Base-by-base conservation (phyloP, 2,329 filamentous ascomycete species). In the Rhinocladiella mackenziei region DNA sequence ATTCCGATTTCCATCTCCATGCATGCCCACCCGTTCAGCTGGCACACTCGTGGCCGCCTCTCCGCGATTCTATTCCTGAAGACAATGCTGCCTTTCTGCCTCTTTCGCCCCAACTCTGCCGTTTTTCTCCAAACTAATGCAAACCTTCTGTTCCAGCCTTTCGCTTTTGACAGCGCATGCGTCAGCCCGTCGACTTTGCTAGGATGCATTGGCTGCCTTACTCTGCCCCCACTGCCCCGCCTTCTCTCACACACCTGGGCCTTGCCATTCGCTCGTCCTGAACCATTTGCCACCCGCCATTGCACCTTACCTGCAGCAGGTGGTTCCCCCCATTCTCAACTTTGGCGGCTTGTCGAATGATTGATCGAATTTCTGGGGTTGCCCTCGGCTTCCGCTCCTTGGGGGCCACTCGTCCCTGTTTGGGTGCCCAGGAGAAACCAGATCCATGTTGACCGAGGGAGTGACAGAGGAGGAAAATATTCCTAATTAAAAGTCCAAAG, bases 151-250 rank as follows among this genome's bases (percentile, higher is more conserved):
- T 48, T 52, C 49, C 49, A 48, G 49, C 49, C 49, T 30, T 42
- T 28, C 20, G 23, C 15, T 34, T 39, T 44, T 45, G 44, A 51
- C 44, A 48, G 38, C 49, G 38, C 43, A 51, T 48, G 49, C 49
- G 49, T 51, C 45, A 51, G 49, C 41, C 10, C 10, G 29, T 10
- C 8, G 7, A n/a, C 14, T 11, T 15, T 7, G 10, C 26, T 11
- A 43, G 42, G 39, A 49, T 41, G 45, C 35, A 49, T 49, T 52
- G 50, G 50, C 45, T 46, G 50, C 50, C 50, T 52, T 52, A 46
- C 10, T 43, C 34, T 40, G 7, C 14, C 13, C 8, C 20, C 31
- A 3, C 13, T 38, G 44, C 40, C 40, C 43, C 48, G 36, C 43
- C 37, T 30, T 36, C 14, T 10, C 38, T 40, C 34, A 19, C 32